phyloP scores from a whole-genome alignment of 78 protist genomes.

The Acrasis kona region DNA sequence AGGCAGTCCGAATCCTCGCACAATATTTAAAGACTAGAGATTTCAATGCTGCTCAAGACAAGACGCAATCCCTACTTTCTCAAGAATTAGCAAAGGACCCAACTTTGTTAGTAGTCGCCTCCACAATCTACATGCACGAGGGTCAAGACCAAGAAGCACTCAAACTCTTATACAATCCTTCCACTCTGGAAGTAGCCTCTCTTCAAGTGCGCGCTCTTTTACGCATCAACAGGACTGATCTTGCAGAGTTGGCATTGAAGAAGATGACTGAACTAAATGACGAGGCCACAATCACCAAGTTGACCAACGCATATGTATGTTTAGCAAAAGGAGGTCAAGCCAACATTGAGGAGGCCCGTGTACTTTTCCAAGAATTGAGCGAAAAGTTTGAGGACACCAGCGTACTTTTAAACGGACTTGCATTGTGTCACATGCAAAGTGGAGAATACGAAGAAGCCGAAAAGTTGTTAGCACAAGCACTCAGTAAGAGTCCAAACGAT shows the following conservation, averaged over 20 bases:
- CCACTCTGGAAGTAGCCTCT: not conserved
- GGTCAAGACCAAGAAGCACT: not conserved
- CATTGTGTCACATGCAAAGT: not conserved
- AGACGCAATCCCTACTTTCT: not conserved
- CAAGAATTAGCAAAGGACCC: not conserved
- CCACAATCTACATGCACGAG: not conserved
- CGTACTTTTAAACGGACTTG: not conserved
- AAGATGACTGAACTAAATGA: not conserved
- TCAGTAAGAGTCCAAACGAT: not conserved
- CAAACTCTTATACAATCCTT: not conserved
- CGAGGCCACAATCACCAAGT: not conserved
- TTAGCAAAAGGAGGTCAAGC: not conserved
- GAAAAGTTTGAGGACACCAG: not conserved
- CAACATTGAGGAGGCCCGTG: not conserved
- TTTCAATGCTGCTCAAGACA: not conserved
- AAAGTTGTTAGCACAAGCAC: not conserved
- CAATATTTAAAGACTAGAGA: not conserved
- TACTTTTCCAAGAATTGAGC: not conserved
- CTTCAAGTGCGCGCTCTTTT: not conserved
- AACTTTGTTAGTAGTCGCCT: not conserved
- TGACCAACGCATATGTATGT: not conserved
- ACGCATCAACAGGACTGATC: not conserved
- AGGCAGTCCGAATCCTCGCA: not conserved
- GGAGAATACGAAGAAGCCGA: not conserved
- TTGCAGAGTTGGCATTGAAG: not conserved